phyloP scores from a whole-genome alignment of 116 monocot species.

The Cymodocea nodosa region DNA sequence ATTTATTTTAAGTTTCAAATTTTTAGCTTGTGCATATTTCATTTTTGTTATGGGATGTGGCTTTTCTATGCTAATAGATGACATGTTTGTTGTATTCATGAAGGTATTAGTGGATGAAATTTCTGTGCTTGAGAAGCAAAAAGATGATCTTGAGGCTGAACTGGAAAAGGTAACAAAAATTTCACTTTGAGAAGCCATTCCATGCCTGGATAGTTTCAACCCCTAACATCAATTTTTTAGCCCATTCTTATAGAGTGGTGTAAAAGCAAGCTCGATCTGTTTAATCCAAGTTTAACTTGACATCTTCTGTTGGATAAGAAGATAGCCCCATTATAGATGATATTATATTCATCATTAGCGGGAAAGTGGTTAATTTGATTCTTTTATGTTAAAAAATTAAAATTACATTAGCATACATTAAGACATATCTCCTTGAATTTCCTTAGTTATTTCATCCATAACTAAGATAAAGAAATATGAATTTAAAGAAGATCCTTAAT shows the following conservation, averaged over 20 bases:
- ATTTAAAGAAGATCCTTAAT: too few relatives aligned
- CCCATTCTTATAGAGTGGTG: neutral
- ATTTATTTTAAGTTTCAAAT: too few relatives aligned
- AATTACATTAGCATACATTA: too few relatives aligned
- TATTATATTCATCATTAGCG: too few relatives aligned
- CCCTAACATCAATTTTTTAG: neutral
- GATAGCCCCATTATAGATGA: too few relatives aligned
- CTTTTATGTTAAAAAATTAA: neutral
- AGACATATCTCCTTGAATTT: too few relatives aligned
- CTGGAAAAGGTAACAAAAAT: conserved; percentile 60
- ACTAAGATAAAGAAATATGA: too few relatives aligned
- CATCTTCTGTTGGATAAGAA: too few relatives aligned
- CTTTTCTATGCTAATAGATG: neutral
- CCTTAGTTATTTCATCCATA: too few relatives aligned
- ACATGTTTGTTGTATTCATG: conserved; percentile 1
- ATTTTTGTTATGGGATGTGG: conserved; percentile 1
- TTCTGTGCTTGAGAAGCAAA: conserved; percentile 66
- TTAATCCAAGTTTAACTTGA: too few relatives aligned
- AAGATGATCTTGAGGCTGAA: conserved; percentile 72
- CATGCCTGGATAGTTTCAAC: neutral
- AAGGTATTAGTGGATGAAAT: conserved; percentile 75
- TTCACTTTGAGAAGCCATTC: neutral
- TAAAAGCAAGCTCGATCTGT: neutral
- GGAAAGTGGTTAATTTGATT: neutral
- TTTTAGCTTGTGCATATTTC: neutral